Conservation (phyloP, 2,329 filamentous ascomycete genomes). For the Claviceps sp. region DNA sequence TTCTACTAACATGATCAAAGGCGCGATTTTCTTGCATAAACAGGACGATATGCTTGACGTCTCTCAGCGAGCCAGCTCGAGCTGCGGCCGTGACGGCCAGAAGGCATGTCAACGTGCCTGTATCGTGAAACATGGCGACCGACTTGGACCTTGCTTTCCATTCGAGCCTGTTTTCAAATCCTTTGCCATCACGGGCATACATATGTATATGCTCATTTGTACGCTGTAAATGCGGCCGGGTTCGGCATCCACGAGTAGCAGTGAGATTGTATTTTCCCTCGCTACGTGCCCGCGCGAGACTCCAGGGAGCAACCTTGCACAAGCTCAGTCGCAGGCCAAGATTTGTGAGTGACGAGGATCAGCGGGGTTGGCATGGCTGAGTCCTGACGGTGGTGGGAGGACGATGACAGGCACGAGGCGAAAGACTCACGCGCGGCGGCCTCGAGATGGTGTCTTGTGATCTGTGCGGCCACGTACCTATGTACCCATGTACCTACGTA, state of each 20-base stretch:
- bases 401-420: too few relatives aligned
- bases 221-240: neutral
- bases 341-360: too few relatives aligned
- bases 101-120: neutral
- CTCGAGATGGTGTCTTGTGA: too few relatives aligned
- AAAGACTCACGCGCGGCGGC: too few relatives aligned
- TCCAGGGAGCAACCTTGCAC: too few relatives aligned
- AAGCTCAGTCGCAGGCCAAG: too few relatives aligned
- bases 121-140: neutral
- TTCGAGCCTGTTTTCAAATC: neutral
- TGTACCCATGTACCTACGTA: too few relatives aligned
- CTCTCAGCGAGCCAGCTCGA: constrained; percentile 27
- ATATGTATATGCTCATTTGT: neutral
- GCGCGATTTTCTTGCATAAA: constrained; percentile 37
- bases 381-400: too few relatives aligned
- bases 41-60: constrained; percentile 43
- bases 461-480: too few relatives aligned
- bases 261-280: neutral
- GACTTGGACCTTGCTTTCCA: neutral
- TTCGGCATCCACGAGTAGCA: neutral
- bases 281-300: neutral
- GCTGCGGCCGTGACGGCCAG: constrained; percentile 11
- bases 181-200: neutral
- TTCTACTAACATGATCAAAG: constrained; percentile 17
- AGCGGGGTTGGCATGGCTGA: neutral